These are phyloP conservation scores for Paramarasmius palmivorus DNA, from an alignment of 1,284 basidiomycete genomes.

Conservation along the genomic window DNA sequence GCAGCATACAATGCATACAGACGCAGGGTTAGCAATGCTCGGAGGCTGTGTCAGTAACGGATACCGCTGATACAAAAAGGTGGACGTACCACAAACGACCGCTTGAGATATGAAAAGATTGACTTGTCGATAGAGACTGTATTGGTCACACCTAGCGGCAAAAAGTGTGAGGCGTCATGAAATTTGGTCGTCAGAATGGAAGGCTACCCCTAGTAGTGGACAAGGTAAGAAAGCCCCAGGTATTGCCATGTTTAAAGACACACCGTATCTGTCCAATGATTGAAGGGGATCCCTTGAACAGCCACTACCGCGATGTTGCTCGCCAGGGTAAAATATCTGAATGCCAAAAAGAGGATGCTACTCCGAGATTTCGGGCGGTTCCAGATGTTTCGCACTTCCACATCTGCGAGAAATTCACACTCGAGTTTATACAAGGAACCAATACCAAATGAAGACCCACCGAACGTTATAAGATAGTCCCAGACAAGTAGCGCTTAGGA, in stretches of 20 bases:
- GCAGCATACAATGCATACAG: too few species aligned
- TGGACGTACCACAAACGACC: not conserved
- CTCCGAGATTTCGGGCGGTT: not conserved
- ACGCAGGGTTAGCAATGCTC: not conserved
- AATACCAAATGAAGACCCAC: not conserved
- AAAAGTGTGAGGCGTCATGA: not conserved
- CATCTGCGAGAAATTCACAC: not conserved
- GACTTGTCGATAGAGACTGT: not conserved
- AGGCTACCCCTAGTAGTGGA: too few species aligned
- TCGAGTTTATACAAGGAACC: too few species aligned
- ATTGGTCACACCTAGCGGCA: not conserved
- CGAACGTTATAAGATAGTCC: constrained; percentile 1
- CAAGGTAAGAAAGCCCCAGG: too few species aligned
- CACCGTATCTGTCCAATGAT: too few species aligned
- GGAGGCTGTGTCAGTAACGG: not conserved
- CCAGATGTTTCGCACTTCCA: not conserved
- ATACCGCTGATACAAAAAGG: not conserved
- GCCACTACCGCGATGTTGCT: too few species aligned
- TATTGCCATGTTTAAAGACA: too few species aligned
- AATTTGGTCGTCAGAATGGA: too few species aligned
- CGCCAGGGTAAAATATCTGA: too few species aligned
- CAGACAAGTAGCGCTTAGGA: not conserved
- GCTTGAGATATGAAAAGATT: not conserved
- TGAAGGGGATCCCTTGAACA: too few species aligned
- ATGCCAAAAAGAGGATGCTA: too few species aligned